Base-by-base conservation (phyloP, 257 asterid species). In the Ajuga chamaepitys region DNA sequence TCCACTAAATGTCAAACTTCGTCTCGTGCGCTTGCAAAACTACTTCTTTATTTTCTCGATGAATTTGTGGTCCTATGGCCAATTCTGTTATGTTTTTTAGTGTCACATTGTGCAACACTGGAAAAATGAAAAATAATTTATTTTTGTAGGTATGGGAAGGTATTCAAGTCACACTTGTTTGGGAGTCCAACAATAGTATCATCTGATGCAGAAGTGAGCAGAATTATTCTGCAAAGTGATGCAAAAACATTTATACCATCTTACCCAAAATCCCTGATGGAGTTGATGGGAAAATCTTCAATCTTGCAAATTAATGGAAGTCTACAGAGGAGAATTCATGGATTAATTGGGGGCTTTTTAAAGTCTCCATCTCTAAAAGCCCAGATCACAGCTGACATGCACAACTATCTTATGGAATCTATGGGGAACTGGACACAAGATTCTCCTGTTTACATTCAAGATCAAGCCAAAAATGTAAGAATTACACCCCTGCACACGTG, bases 81-180 rank as follows among this genome's bases (percentile, higher is more conserved):
- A n/a, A n/a, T n/a, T n/a, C n/a, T n/a, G n/a, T n/a, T n/a, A n/a
- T n/a, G n/a, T n/a, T n/a, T n/a, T n/a, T n/a, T n/a, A n/a, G n/a
- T n/a, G n/a, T n/a, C n/a, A n/a, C n/a, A n/a, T n/a, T n/a, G n/a
- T n/a, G n/a, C n/a, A n/a, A n/a, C n/a, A n/a, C n/a, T n/a, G n/a
- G n/a, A n/a, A n/a, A n/a, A n/a, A n/a, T n/a, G n/a, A n/a, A n/a
- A n/a, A n/a, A n/a, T n/a, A n/a, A n/a, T n/a, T n/a, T n/a, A n/a
- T 4, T 24, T 3, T 17, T 48, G 34, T 14, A 91, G 98, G 90
- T 86, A 88, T 52, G 98, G 98, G 70, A 85, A 85, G 61, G 95
- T 91, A 65, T 91, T 91, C 58, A 91, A 85, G 75, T 86, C 98
- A 4, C 98, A 92, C 64, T 80, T 92, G 73, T 92, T 92, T 72